Percentiles rank a stretch among this genome's conserved stretches.
Conservation (phyloP, 768 basidiomycete genomes). For the Xerocomus spinulosus region DNA sequence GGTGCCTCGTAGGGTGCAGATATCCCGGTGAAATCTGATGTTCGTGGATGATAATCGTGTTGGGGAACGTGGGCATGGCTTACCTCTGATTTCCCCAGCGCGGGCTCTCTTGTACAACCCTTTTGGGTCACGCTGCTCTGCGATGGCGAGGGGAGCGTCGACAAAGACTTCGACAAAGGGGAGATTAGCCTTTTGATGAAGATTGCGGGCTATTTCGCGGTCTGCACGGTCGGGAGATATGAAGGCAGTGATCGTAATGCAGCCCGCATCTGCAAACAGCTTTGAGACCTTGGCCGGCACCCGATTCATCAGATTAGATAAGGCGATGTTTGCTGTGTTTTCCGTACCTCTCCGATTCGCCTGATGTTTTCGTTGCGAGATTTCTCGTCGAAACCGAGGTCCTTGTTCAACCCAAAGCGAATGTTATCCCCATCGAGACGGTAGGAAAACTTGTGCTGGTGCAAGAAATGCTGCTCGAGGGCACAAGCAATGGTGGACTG, state of each 20-base stretch:
- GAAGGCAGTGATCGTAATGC: slow-evolving; percentile 89
- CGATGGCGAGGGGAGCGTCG: slow-evolving; percentile 84
- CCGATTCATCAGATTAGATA: slow-evolving; percentile 11
- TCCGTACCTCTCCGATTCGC: slow-evolving; percentile 84
- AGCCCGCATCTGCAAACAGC: slow-evolving; percentile 85
- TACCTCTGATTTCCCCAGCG: slow-evolving; percentile 93
- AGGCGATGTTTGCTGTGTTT: neutral
- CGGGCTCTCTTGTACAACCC: slow-evolving; percentile 96
- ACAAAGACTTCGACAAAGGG: slow-evolving; percentile 93
- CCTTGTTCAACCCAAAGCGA: slow-evolving; percentile 94
- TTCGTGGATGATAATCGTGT: slow-evolving; percentile 4
- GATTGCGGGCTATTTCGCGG: slow-evolving; percentile 71
- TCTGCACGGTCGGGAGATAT: slow-evolving; percentile 97
- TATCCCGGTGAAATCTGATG: slow-evolving; percentile 94
- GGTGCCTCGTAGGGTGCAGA: slow-evolving; percentile 97
- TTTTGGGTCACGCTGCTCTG: slow-evolving; percentile 93
- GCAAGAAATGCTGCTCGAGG: slow-evolving; percentile 90
- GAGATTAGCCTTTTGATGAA: slow-evolving; percentile 70
- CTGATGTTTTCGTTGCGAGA: slow-evolving; percentile 95
- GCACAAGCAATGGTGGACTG: slow-evolving; percentile 98
- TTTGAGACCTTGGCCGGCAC: slow-evolving; percentile 69
- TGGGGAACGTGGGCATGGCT: slow-evolving; percentile 8
- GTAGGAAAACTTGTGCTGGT: slow-evolving; percentile 80
- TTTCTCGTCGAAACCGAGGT: slow-evolving; percentile 88
- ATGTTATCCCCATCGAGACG: slow-evolving; percentile 96